Percentiles rank a stretch among this genome's conserved stretches.
Evolutionary conservation across 805 yeast species (phyloP).

Genomic region (Saccharomyces mikatae): DNA sequence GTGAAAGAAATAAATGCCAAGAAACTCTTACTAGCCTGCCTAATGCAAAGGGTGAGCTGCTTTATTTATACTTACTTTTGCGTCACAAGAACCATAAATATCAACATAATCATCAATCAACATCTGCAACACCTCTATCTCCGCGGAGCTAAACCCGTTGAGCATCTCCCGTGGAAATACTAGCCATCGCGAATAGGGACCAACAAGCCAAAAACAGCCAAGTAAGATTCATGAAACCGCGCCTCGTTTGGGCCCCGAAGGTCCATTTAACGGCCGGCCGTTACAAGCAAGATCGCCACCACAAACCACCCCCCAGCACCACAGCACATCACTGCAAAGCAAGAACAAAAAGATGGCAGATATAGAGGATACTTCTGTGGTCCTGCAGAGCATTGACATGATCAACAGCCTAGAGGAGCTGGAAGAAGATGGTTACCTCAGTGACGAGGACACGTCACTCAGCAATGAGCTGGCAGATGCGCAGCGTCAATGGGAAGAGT

Average conservation of each 20-base stretch:
- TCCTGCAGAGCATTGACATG: constrained; percentile 1
- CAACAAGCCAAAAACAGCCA: neutral
- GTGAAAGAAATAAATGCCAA: neutral
- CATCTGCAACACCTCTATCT: neutral
- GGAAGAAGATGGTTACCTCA: constrained; percentile 1
- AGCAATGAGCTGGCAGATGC: constrained; percentile 36
- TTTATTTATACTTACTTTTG: neutral
- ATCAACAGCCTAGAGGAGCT: neutral
- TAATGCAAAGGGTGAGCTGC: neutral
- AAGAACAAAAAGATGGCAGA: neutral
- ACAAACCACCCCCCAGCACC: neutral
- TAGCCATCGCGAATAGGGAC: neutral
- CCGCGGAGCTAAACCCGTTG: neutral
- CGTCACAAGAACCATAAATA: neutral
- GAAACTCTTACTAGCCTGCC: neutral
- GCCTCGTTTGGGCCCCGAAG: neutral
- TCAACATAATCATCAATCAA: neutral
- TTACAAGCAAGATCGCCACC: neutral
- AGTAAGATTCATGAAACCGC: neutral
- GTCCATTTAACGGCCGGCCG: neutral
- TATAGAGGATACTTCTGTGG: neutral
- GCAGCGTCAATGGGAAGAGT: constrained; percentile 69
- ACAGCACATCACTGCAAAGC: neutral
- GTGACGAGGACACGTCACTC: constrained; percentile 1
- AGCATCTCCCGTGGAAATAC: neutral